Evolutionary conservation across 106 monocot species (phyloP).

Genomic region (Dactylorhiza incarnata): DNA sequence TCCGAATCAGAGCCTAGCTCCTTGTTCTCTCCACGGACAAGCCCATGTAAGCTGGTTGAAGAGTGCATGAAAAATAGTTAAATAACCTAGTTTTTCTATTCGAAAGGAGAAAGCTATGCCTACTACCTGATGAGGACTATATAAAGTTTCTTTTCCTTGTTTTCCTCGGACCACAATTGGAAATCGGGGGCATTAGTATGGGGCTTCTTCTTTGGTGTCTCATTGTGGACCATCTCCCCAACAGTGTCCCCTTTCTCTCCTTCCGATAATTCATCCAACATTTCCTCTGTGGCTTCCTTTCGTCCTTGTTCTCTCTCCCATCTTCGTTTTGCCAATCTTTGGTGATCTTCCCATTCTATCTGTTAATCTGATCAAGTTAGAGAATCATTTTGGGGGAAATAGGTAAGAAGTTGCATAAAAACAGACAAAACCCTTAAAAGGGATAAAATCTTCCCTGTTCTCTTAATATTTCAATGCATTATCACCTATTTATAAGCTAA

Average conservation of each 20-base stretch:
- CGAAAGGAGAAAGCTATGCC: neutral
- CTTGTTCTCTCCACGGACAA: conserved; percentile 96
- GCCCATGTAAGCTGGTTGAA: conserved; percentile 69
- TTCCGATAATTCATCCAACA: conserved; percentile 90
- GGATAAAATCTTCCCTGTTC: neutral
- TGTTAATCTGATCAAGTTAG: conserved; percentile 16
- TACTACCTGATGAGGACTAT: conserved; percentile 83
- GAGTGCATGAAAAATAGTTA: neutral
- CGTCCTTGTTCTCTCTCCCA: conserved; percentile 74
- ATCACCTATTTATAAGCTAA: neutral
- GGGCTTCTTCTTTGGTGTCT: conserved; percentile 41
- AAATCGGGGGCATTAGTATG: conserved; percentile 61
- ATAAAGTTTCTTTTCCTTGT: conserved; percentile 79
- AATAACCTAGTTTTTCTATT: neutral
- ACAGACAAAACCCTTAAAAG: neutral
- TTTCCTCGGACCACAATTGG: conserved; percentile 73
- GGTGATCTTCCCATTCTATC: conserved; percentile 75
- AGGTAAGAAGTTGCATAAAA: neutral
- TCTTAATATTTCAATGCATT: neutral
- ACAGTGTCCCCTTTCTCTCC: conserved; percentile 71
- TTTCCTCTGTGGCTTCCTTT: conserved; percentile 70
- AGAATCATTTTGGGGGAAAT: neutral
- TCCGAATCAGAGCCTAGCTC: conserved; percentile 90
- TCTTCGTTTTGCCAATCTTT: conserved; percentile 51
- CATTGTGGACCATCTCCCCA: conserved; percentile 33